phyloP scores from a whole-genome alignment of 2,329 filamentous ascomycete species.

The Diaporthe capsici region DNA sequence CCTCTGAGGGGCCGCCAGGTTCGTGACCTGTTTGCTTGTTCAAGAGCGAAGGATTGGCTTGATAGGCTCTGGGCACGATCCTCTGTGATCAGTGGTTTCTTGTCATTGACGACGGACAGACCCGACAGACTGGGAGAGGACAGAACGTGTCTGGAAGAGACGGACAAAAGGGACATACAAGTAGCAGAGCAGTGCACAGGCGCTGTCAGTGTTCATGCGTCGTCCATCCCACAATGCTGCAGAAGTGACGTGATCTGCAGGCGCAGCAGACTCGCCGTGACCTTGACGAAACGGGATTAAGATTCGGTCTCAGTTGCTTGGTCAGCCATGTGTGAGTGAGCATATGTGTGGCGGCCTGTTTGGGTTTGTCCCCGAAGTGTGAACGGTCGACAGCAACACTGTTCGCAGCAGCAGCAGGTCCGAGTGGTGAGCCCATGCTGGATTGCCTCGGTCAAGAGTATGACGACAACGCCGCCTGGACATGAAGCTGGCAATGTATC shows the following conservation, averaged over 20 bases:
- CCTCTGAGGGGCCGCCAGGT: neutral
- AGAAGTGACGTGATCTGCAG: conserved; percentile 18
- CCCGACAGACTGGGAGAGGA: conserved; percentile 14
- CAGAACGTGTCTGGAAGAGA: neutral
- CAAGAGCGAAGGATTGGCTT: neutral
- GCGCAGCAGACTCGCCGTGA: conserved; percentile 24
- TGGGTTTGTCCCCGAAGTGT: neutral
- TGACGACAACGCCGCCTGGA: neutral
- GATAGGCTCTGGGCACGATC: conserved; percentile 20
- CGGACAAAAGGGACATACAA: neutral
- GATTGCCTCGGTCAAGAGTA: neutral
- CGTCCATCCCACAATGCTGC: neutral
- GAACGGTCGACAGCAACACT: conserved; percentile 8
- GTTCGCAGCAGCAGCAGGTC: conserved; percentile 1
- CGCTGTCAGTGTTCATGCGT: neutral
- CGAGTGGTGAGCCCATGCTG: neutral
- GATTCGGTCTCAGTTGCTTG: conserved; percentile 14
- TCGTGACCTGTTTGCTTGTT: conserved; percentile 2
- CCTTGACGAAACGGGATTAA: conserved; percentile 18
- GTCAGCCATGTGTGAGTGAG: neutral
- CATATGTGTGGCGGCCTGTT: neutral
- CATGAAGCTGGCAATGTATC: conserved; percentile 19
- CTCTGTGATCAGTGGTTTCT: conserved; percentile 6
- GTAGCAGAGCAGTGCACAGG: neutral
- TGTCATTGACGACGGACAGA: conserved; percentile 15